These are phyloP conservation scores for Waltergamsia citrina DNA, from an alignment of 2,329 filamentous ascomycete species.

Conservation along the genomic window DNA sequence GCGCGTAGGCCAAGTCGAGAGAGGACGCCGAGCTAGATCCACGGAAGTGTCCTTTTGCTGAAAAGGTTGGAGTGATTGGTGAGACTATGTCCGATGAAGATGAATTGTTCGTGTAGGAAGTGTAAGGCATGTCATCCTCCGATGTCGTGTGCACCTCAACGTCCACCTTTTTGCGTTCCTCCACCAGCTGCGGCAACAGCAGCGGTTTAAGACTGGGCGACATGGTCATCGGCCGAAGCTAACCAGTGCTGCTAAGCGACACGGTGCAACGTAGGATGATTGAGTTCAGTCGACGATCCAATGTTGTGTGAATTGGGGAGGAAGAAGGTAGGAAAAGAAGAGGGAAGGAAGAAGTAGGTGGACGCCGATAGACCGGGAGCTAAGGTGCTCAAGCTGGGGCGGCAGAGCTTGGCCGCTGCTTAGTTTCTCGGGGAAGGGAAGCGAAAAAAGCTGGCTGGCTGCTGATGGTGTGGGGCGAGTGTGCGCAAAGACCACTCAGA, in stretches of 20 bases:
- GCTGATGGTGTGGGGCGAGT: background rate
- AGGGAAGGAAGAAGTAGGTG: background rate
- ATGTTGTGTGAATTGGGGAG: background rate
- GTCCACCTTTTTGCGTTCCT: slow-evolving; percentile 36
- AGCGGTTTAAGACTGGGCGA: slow-evolving; percentile 42
- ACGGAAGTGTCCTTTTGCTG: slow-evolving; percentile 51
- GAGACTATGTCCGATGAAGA: slow-evolving; percentile 60
- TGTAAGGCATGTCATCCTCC: slow-evolving; percentile 25
- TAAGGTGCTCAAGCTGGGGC: slow-evolving; percentile 5
- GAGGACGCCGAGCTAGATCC: slow-evolving; percentile 73
- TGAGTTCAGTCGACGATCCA: background rate
- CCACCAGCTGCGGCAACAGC: slow-evolving; percentile 42
- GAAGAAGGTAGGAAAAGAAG: slow-evolving; percentile 1
- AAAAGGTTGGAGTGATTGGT: slow-evolving; percentile 63
- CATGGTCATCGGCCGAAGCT: slow-evolving; percentile 20
- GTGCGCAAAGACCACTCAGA: slow-evolving; percentile 1
- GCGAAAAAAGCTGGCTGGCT: slow-evolving; percentile 1
- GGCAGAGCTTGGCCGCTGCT: slow-evolving; percentile 1
- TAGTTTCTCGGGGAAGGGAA: background rate
- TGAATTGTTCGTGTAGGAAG: slow-evolving; percentile 37
- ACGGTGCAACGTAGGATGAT: background rate
- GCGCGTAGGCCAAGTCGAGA: slow-evolving; percentile 45
- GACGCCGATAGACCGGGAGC: slow-evolving; percentile 5
- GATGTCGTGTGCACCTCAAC: slow-evolving; percentile 14
- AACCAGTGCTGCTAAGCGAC: slow-evolving; percentile 9